Conservation (phyloP, 2,329 filamentous ascomycete genomes). For the Emergomyces africanus region DNA sequence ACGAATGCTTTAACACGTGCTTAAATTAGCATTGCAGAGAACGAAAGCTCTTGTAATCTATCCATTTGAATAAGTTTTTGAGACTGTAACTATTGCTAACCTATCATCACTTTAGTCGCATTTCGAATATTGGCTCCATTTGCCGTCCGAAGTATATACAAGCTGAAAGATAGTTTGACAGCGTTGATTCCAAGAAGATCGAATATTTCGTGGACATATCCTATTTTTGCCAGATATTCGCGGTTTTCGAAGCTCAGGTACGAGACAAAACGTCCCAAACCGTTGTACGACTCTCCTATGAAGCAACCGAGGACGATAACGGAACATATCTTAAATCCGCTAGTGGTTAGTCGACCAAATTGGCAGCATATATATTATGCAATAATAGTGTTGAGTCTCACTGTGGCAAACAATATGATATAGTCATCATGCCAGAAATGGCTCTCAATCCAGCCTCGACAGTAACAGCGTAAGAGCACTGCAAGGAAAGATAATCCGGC, state of each 20-base stretch:
- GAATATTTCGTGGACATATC: conserved; percentile 36
- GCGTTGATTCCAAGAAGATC: conserved; percentile 33
- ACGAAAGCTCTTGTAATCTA: not conserved
- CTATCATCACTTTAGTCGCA: conserved; percentile 31
- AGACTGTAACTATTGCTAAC: conserved; percentile 11
- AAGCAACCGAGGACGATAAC: conserved; percentile 28
- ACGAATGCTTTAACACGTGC: conserved; percentile 27
- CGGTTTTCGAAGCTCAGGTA: conserved; percentile 25
- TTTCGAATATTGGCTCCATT: conserved; percentile 26
- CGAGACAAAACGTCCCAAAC: conserved; percentile 35
- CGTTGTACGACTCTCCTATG: conserved; percentile 31
- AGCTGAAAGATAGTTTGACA: conserved; percentile 37
- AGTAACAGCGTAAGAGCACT: conserved; percentile 9
- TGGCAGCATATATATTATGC: not conserved
- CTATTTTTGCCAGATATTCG: conserved; percentile 27
- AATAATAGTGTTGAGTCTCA: not conserved
- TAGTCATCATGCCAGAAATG: conserved; percentile 8
- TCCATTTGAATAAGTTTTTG: not conserved
- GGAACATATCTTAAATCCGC: conserved; percentile 12
- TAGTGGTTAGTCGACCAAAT: not conserved
- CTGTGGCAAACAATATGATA: conserved; percentile 7
- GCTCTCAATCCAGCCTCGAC: conserved; percentile 4
- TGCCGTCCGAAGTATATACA: conserved; percentile 35
- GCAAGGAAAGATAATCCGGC: conserved; percentile 7
- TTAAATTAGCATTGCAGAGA: not conserved